Base-by-base conservation (phyloP, 75 land plant species). In the Picea sitchensis region DNA sequence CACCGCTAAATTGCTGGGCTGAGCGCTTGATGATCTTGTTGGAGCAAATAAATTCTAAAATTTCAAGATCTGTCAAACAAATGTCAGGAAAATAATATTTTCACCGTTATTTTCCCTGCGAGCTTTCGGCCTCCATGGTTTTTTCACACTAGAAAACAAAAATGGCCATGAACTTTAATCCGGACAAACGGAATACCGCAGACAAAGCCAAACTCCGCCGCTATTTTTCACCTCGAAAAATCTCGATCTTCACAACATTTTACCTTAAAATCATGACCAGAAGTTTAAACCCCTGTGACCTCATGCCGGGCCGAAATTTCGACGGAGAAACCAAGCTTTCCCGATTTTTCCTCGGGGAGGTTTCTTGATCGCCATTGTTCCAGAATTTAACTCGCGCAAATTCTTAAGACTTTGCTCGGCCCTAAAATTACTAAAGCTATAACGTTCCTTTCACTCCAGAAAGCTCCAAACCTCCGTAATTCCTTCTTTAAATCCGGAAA, bases 161-260 rank as follows among this genome's bases (percentile, higher is more conserved):
- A 44, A 44, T 32, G 71, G 15, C 71, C 71, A 44, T 18, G 11
- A 44, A 41, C 54, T 9, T 71, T 2, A 41, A 41, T 41, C 23
- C 56, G 74, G 74, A 71, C 74, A 71, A 71, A 71, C 9, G 56
- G 56, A 71, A 18, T n/a, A 56, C 26, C 14, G 41, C 44, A 44
- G 54, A 71, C 51, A 71, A 71, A 44, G 74, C 74, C 74, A 71
- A 71, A 71, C 44, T 71, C n/a, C 56, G 74, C 56, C 74, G 74
- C 56, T 71, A 71, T 71, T 71, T 71, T 41, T 71, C 41, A 51
- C 11, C 74, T 56, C 20, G 71, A 7, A 67, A 67, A 67, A 36
- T 67, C 71, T 26, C 36, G 44, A 71, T 71, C 47, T 47, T 21
- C 51, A 21, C 26, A 71, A 44, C 56, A 41, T 71, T 71, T 71